Evolutionary conservation across 2,329 filamentous ascomycete species (phyloP), one percentile per base, ranked within the genome.

Genomic region (Escovopsis sp.): DNA sequence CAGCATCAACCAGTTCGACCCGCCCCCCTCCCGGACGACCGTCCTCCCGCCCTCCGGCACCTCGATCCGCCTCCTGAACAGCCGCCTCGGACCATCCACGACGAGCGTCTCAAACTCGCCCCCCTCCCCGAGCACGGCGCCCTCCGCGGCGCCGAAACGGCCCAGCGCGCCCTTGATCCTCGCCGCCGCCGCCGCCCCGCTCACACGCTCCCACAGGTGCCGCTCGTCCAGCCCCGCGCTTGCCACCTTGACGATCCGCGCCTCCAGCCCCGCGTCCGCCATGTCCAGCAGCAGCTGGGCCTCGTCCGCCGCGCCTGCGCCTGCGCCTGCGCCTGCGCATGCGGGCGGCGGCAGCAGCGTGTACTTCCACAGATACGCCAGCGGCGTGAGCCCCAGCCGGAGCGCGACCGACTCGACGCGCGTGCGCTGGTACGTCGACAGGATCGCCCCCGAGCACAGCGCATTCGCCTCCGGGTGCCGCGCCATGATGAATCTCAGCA

Each of bases 51-150:
- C 58, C 2, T 74, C 70, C 0, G 63, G 63, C 29, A 95, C 65
- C 35, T 68, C 64, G 47, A 96, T 81, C 40, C 69, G 73, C 48
- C 70, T 73, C 61, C 74, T 81, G 71, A 91, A 95, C 45, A 95
- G 58, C 39, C 65, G 64, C 1, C 55, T 52, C 8, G 89, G 89
- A 10, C 89, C 91, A 60, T 87, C 77, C 31, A 96, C 55, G 36
- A 91, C 86, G 40, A 96, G 65, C 27, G 87, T 96, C 70, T 96
- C 91, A 60, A 93, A 96, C 65, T 96, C 91, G 4, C 91, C 91
- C 6, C 91, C 91, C 58, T 96, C 91, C 1, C 91, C 91, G 14
- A 96, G 63, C 9, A 88, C 76, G 8, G 84, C 82, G 1, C 84
- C 86, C 45, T 73, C 66, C 53, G 64, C 65, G 46, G 71, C 63